Evolutionary conservation across 768 basidiomycete species (phyloP).

Genomic region (Calvatia gigantea): DNA sequence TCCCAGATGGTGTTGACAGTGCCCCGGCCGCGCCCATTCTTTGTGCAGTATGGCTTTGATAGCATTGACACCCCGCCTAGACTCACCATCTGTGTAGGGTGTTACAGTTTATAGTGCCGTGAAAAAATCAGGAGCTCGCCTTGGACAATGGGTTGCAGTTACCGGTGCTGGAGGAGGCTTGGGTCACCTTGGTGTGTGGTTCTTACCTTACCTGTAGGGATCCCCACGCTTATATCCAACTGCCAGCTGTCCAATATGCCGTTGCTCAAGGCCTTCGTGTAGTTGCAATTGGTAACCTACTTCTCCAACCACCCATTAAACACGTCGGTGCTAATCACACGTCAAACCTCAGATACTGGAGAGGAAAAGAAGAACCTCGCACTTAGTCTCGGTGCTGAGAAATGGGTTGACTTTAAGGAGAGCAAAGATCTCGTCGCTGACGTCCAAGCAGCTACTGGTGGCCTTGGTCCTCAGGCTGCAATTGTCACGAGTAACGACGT

Average conservation of each 20-base stretch:
- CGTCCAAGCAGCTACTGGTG: constrained; percentile 59
- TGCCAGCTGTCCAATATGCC: constrained; percentile 73
- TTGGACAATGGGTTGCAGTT: constrained; percentile 74
- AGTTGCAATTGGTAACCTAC: constrained; percentile 56
- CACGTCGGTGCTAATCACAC: not conserved
- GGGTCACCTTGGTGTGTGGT: constrained; percentile 63
- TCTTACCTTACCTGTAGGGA: not conserved
- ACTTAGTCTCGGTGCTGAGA: constrained; percentile 63
- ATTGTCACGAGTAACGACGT: constrained; percentile 53
- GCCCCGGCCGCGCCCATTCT: constrained; percentile 71
- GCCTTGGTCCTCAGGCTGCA: constrained; percentile 69
- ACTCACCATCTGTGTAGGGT: constrained; percentile 39
- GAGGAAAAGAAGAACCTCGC: constrained; percentile 65
- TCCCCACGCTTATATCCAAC: not conserved
- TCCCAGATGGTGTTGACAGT: constrained; percentile 66
- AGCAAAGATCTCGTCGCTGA: constrained; percentile 64
- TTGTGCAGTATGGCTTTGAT: constrained; percentile 54
- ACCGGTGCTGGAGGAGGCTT: constrained; percentile 81
- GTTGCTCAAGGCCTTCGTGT: constrained; percentile 75
- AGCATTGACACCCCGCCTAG: not conserved
- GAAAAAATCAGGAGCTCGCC: constrained; percentile 59
- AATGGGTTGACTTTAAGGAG: constrained; percentile 76
- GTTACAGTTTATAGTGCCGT: constrained; percentile 85
- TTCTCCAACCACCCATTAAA: not conserved
- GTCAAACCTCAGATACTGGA: constrained; percentile 53